These are phyloP conservation scores for Fusarium virguliforme DNA, from an alignment of 2,329 filamentous ascomycete genomes.

Conservation along the genomic window DNA sequence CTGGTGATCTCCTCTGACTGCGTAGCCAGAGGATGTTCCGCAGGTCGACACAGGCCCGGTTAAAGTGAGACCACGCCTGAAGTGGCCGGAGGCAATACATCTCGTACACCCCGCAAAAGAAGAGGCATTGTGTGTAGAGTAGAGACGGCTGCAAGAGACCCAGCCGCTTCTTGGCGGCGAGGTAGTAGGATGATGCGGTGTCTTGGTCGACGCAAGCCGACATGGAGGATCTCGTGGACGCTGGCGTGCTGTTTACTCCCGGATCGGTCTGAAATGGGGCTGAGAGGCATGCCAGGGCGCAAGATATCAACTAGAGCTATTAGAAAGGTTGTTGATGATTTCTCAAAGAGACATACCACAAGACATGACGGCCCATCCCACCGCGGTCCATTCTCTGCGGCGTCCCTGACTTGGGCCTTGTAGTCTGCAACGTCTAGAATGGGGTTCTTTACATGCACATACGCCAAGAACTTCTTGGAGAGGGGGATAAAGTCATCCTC, in stretches of 20 bases:
- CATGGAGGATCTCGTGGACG: not conserved
- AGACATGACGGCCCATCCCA: constrained; percentile 7
- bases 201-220: constrained; percentile 1
- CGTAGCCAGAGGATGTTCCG: constrained; percentile 55
- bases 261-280: not conserved
- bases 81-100: constrained; percentile 60
- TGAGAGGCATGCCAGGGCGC: constrained; percentile 3
- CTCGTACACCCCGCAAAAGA: constrained; percentile 51
- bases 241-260: not conserved
- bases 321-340: not conserved
- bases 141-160: not conserved
- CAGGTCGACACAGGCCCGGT: constrained; percentile 46
- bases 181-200: not conserved
- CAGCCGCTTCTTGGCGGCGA: not conserved
- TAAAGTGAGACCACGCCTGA: constrained; percentile 57
- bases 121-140: not conserved
- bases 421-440: constrained; percentile 7
- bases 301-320: not conserved
- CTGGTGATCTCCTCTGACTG: constrained; percentile 1
- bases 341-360: not conserved
- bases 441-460: constrained; percentile 8
- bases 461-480: constrained; percentile 6
- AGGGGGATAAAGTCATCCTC: constrained; percentile 6
- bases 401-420: constrained; percentile 4
- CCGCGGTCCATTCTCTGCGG: not conserved